Conservation (phyloP, 2,329 filamentous ascomycete species). For the Pyrenophora teres region DNA sequence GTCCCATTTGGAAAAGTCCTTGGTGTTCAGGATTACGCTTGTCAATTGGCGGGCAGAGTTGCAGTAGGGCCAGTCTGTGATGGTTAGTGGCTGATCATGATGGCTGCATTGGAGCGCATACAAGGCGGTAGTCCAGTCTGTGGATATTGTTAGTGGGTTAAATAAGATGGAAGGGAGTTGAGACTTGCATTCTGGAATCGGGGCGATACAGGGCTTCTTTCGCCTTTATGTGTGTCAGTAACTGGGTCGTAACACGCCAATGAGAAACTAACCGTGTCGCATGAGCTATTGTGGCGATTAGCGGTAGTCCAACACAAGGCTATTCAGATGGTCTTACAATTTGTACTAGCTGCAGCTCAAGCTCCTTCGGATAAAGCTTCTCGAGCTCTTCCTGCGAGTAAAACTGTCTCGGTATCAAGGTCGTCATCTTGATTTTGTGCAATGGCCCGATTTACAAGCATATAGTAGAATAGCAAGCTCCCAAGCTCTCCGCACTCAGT, state of each 20-base stretch:
- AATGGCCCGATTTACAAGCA: not conserved
- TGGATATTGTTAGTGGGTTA: not conserved
- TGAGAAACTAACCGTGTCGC: conserved; percentile 43
- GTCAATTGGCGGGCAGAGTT: conserved; percentile 73
- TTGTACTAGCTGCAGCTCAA: conserved; percentile 89
- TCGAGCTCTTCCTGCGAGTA: conserved; percentile 82
- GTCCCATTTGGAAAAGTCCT: conserved; percentile 61
- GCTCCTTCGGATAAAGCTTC: conserved; percentile 75
- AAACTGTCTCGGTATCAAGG: conserved; percentile 71
- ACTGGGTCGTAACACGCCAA: not conserved
- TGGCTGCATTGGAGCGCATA: conserved; percentile 17
- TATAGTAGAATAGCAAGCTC: not conserved
- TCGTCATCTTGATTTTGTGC: conserved; percentile 66
- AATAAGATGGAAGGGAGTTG: not conserved
- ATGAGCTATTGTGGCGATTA: conserved; percentile 36
- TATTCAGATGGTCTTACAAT: conserved; percentile 57
- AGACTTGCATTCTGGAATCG: conserved; percentile 77
- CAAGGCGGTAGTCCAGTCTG: conserved; percentile 43
- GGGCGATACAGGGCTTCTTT: conserved; percentile 83
- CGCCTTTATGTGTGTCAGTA: conserved; percentile 51
- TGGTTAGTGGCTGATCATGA: conserved; percentile 4
- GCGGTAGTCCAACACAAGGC: not conserved
- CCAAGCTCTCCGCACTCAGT: not conserved
- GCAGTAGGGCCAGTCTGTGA: conserved; percentile 85
- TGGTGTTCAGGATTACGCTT: conserved; percentile 61